These are phyloP conservation scores for Calonectria multiphialidica DNA, from an alignment of 2,329 filamentous ascomycete species.

Conservation along the genomic window DNA sequence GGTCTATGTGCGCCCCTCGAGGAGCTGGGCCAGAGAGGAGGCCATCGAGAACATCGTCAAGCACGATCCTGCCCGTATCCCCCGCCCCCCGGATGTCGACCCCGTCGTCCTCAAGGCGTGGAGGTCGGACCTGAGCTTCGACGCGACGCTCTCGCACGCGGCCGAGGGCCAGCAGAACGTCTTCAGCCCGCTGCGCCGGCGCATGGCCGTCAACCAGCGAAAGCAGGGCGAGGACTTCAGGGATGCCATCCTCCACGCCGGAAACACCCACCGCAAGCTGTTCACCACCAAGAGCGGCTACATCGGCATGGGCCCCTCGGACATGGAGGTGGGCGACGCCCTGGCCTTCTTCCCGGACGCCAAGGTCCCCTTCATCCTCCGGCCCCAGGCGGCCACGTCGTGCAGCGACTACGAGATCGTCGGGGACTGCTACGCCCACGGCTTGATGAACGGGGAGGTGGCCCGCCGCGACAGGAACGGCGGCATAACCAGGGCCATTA, in stretches of 20 bases:
- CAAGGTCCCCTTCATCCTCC: slow-evolving; percentile 8
- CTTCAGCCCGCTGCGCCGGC: slow-evolving; percentile 2
- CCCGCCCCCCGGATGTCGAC: neutral
- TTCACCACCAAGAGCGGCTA: slow-evolving; percentile 17
- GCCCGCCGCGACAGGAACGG: neutral
- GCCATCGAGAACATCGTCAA: neutral
- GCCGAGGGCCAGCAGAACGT: neutral
- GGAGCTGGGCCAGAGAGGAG: neutral
- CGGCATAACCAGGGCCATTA: neutral
- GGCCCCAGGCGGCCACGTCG: neutral
- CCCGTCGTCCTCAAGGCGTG: slow-evolving; percentile 3
- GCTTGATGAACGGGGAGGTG: slow-evolving; percentile 16
- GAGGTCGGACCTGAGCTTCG: neutral
- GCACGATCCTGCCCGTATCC: neutral
- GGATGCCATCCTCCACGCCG: neutral
- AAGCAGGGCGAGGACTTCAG: neutral
- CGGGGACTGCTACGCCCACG: slow-evolving; percentile 12
- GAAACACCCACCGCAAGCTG: slow-evolving; percentile 1
- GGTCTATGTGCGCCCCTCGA: slow-evolving; percentile 2
- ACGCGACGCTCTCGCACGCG: neutral
- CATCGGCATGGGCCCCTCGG: slow-evolving; percentile 9
- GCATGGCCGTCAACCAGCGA: neutral
- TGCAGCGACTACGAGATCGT: neutral
- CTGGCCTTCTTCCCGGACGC: slow-evolving; percentile 7
- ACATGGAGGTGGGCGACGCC: neutral